A percentile compares a stretch with the other conserved stretches of the same genome.
Evolutionary conservation across 2,329 filamentous ascomycete genomes (phyloP).

Genomic region (Pseudopyrenochaeta lycopersici): DNA sequence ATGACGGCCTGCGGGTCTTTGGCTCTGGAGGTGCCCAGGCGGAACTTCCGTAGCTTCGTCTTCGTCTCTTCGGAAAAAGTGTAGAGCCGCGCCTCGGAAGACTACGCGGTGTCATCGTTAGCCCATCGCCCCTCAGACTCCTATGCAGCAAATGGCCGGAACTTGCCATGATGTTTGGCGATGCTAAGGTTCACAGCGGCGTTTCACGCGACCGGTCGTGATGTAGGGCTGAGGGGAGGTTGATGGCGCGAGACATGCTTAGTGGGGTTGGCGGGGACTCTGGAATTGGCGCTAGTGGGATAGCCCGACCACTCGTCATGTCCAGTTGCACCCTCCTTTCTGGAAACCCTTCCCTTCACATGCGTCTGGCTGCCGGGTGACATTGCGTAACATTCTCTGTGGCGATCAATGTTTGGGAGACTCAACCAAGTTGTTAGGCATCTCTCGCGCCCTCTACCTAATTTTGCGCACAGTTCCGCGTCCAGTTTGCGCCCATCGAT

Average conservation of each 20-base stretch:
- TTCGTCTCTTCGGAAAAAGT: constrained; percentile 91
- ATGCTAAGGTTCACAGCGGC: constrained; percentile 7
- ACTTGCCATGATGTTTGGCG: constrained; percentile 29
- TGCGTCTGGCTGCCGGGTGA: constrained; percentile 30
- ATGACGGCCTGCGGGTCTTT: constrained; percentile 91
- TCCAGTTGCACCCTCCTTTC: not conserved
- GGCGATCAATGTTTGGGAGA: constrained; percentile 75
- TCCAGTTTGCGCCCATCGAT: constrained; percentile 40
- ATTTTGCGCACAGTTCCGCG: constrained; percentile 61
- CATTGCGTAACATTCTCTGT: not conserved
- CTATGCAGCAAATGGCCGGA: not conserved
- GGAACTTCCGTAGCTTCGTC: constrained; percentile 92
- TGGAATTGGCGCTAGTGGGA: constrained; percentile 22
- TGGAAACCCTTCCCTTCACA: constrained; percentile 11
- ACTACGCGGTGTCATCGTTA: constrained; percentile 39
- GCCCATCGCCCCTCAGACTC: not conserved
- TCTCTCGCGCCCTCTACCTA: constrained; percentile 69
- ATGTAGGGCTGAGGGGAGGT: constrained; percentile 29
- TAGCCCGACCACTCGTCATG: constrained; percentile 4
- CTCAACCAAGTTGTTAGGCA: constrained; percentile 78
- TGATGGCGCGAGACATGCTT: constrained; percentile 10
- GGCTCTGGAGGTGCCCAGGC: constrained; percentile 85
- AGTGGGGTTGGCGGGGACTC: constrained; percentile 20
- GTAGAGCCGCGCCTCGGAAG: constrained; percentile 89
- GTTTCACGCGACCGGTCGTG: constrained; percentile 14